These are phyloP conservation scores for Clarireedia paspali DNA, from an alignment of 2,329 filamentous ascomycete genomes.

Conservation along the genomic window DNA sequence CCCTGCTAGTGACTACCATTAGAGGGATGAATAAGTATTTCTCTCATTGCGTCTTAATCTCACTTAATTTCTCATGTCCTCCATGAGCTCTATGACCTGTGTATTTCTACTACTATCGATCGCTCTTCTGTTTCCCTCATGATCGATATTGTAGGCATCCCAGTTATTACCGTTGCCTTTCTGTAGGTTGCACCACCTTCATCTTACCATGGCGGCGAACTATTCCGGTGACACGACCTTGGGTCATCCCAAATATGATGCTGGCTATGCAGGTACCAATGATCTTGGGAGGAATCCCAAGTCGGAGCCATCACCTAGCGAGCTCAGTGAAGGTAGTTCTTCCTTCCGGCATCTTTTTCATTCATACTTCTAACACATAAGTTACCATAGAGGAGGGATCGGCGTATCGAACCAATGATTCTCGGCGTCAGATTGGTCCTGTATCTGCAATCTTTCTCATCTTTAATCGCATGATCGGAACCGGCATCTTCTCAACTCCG, in stretches of 20 bases:
- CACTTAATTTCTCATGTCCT: background rate
- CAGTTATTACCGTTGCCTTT: too few species aligned
- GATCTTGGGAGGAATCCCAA: background rate
- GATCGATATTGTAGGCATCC: background rate
- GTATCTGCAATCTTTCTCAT: conserved; percentile 50
- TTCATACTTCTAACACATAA: background rate
- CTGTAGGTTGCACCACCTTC: too few species aligned
- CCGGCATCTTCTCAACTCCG: conserved; percentile 59
- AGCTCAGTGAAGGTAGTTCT: conserved; percentile 1
- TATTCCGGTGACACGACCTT: background rate
- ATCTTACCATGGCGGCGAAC: background rate
- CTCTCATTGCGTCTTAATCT: background rate
- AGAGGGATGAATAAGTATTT: background rate
- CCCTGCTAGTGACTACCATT: background rate
- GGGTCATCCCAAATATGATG: background rate
- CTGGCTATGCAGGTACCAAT: background rate
- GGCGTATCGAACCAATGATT: conserved; percentile 7
- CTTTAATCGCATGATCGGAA: conserved; percentile 59
- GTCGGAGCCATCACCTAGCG: background rate
- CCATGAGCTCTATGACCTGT: background rate
- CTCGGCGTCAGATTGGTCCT: conserved; percentile 46
- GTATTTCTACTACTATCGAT: background rate
- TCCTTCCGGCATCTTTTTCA: background rate
- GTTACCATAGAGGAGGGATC: background rate
- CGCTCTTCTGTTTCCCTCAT: background rate